Percentiles rank a stretch among this genome's conserved stretches.
These are phyloP conservation scores for Alternaria novae-zelandiae DNA, from an alignment of 2,329 filamentous ascomycete species.

Conservation along the genomic window DNA sequence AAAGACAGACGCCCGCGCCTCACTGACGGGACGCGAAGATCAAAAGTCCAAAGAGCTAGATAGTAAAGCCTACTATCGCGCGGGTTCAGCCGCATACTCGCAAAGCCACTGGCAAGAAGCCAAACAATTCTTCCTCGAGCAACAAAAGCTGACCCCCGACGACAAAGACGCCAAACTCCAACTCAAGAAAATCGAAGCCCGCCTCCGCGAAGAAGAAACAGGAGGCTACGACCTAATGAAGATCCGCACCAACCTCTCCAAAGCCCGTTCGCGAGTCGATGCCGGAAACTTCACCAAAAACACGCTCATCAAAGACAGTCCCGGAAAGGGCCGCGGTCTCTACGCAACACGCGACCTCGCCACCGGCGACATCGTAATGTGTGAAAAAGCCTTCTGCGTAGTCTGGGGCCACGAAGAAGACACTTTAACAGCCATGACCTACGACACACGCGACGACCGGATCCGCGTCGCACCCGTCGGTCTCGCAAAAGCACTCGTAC, in stretches of 20 bases:
- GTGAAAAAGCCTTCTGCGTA: conserved; percentile 61
- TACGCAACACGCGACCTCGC: conserved; percentile 58
- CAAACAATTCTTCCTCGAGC: conserved; percentile 41
- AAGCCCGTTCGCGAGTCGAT: conserved; percentile 55
- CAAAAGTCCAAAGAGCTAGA: conserved; percentile 34
- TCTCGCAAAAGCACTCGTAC: conserved; percentile 40
- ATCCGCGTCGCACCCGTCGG: conserved; percentile 33
- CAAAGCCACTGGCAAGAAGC: conserved; percentile 50
- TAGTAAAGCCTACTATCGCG: conserved; percentile 56
- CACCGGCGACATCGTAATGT: conserved; percentile 60
- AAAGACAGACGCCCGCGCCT: conserved; percentile 37
- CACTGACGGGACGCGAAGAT: conserved; percentile 33
- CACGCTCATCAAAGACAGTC: conserved; percentile 51
- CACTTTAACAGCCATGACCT: conserved; percentile 53
- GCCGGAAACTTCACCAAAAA: conserved; percentile 55
- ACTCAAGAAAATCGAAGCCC: conserved; percentile 26
- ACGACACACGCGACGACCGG: conserved; percentile 49
- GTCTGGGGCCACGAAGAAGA: conserved; percentile 52
- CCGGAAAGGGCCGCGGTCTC: conserved; percentile 56
- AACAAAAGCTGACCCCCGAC: conserved; percentile 40
- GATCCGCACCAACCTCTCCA: conserved; percentile 47
- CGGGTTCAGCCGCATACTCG: conserved; percentile 55
- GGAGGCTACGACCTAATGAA: conserved; percentile 48
- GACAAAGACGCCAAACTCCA: conserved; percentile 43
- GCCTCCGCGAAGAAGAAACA: conserved; percentile 46